Base-by-base conservation (phyloP, 129 eudicot species). In the Dittrichia graveolens region DNA sequence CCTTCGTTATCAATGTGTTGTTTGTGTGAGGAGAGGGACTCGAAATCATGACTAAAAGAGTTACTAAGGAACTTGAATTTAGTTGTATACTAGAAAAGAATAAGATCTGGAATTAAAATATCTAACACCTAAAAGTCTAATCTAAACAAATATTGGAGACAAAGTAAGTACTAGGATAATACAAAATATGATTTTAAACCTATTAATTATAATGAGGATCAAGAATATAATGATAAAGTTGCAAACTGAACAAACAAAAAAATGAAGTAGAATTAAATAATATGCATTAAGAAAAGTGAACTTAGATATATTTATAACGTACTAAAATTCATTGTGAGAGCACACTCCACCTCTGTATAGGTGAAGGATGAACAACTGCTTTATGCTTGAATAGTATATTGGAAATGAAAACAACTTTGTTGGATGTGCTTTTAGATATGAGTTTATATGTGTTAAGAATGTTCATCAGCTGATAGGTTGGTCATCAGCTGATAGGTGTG, bases 91-190 rank as follows among this genome's bases (percentile, higher is more conserved):
- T 24, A 24, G 31, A 24, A 24, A 24, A 24, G 31, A 24, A 24
- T 24, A 24, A 24, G 31, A 24, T 24, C 31, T 24, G 31, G 31
- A 24, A 24, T 24, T 24, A 24, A 24, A 24, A 8, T 68, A 49
- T 67, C 46, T 15, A 14, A 8, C 15, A 16, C 73, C 73, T 49
- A 14, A 49, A 35, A 35, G 6, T 68, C 19, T 11, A 67, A 50
- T 49, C 37, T 68, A 46, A 48, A 50, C 47, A 35, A 14, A n/a
- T 48, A 37, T 35, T 38, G 14, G 59, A 67, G 35, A 50, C 13
- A 8, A 45, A 43, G 37, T 31, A 53, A 68, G 74, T 52, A 69
- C 74, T 12, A 69, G 74, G 61, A 52, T 24, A 61, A 38, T 61
- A 39, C 11, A 35, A 5, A 14, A 34, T 14, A 38, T 38, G 47